Conservation (phyloP, 2,329 filamentous ascomycete species). For the Penicillium decumbens region DNA sequence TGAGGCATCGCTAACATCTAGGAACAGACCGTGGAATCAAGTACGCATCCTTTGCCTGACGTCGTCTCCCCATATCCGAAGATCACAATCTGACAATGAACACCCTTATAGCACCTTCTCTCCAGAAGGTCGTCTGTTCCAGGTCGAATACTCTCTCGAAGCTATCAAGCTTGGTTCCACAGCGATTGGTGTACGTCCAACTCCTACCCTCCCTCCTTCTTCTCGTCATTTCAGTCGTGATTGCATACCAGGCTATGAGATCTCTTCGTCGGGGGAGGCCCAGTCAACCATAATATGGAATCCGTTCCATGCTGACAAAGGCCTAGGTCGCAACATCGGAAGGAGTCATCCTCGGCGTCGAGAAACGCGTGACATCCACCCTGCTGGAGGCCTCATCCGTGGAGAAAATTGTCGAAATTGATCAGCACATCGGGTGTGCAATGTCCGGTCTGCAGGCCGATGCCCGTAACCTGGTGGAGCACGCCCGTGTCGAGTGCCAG, state of each 20-base stretch:
- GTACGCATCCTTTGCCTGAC: conserved; percentile 49
- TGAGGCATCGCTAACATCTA: conserved; percentile 36
- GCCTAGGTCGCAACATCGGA: conserved; percentile 76
- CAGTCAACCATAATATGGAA: neutral
- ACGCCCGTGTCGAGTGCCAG: conserved; percentile 95
- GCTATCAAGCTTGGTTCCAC: conserved; percentile 99
- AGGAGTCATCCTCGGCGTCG: conserved; percentile 92
- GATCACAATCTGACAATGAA: conserved; percentile 22
- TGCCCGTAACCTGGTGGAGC: conserved; percentile 95
- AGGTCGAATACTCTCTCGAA: conserved; percentile 99
- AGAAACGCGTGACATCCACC: conserved; percentile 97
- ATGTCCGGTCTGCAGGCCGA: conserved; percentile 98
- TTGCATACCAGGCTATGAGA: neutral
- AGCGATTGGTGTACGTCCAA: conserved; percentile 72
- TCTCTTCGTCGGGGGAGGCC: neutral
- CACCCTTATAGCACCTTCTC: conserved; percentile 78
- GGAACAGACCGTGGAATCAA: conserved; percentile 70
- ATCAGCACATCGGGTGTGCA: conserved; percentile 96
- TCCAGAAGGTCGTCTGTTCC: conserved; percentile 97
- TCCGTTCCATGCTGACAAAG: conserved; percentile 15
- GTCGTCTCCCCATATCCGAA: conserved; percentile 1
- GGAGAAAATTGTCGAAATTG: conserved; percentile 99
- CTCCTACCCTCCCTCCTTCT: neutral
- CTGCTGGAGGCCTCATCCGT: conserved; percentile 96
- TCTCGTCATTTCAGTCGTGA: neutral